Evolutionary conservation across 108 stramenopile species (phyloP).

Genomic region (Aurantiochytrium sp.): DNA sequence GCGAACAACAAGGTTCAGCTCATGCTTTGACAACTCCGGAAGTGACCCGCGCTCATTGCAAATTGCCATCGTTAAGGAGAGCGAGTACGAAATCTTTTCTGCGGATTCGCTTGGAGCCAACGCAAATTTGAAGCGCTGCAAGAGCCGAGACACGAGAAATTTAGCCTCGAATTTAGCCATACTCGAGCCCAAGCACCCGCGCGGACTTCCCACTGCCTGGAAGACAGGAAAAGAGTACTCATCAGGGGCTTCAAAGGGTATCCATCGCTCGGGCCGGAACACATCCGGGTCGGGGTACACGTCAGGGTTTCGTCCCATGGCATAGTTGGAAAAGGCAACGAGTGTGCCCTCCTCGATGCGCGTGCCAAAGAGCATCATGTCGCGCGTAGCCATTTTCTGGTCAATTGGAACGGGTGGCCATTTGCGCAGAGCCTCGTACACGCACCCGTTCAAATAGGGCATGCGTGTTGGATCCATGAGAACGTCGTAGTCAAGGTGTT

Average conservation of each 20-base stretch:
- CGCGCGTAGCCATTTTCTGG: slow-evolving; percentile 26
- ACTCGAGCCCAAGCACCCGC: slow-evolving; percentile 32
- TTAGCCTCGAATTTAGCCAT: slow-evolving; percentile 41
- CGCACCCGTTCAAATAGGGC: slow-evolving; percentile 38
- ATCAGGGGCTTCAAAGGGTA: slow-evolving; percentile 23
- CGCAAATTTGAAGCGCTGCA: background rate
- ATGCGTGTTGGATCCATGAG: slow-evolving; percentile 11
- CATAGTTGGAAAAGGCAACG: slow-evolving; percentile 29
- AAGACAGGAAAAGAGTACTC: slow-evolving; percentile 26
- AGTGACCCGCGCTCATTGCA: background rate
- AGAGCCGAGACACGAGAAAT: background rate
- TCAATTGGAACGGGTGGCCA: slow-evolving; percentile 42
- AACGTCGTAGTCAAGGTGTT: background rate
- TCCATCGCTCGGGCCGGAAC: slow-evolving; percentile 40
- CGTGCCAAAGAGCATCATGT: slow-evolving; percentile 42
- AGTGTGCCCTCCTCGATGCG: slow-evolving; percentile 24
- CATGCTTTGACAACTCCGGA: no score
- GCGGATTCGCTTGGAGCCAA: background rate
- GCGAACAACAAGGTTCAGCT: no score
- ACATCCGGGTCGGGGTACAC: slow-evolving; percentile 34
- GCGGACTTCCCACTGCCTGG: slow-evolving; percentile 30
- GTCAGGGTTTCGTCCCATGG: slow-evolving; percentile 32
- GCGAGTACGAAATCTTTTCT: background rate
- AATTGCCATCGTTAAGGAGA: background rate
- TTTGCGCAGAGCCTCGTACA: slow-evolving; percentile 46